These are phyloP conservation scores for Podospora anserina DNA, from an alignment of 495 filamentous ascomycete species.

Conservation along the genomic window DNA sequence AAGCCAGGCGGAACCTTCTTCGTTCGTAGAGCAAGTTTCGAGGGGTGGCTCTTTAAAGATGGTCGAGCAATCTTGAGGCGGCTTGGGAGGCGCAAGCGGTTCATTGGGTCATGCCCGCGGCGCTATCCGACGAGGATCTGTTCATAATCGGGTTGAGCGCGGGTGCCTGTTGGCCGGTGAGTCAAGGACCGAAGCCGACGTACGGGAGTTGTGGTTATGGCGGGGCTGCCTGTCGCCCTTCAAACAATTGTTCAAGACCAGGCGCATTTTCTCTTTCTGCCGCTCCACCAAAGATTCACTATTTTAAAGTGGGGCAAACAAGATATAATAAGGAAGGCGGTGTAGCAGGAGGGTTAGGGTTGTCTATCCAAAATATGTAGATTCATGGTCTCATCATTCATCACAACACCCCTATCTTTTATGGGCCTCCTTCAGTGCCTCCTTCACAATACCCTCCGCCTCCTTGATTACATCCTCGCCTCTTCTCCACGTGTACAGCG, in stretches of 20 bases:
- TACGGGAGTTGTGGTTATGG: neutral
- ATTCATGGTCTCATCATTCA: neutral
- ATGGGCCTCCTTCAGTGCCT: conserved; percentile 31
- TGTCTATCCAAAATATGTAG: neutral
- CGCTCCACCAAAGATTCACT: neutral
- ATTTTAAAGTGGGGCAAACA: neutral
- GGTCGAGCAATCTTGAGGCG: neutral
- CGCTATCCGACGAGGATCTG: neutral
- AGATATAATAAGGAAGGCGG: neutral
- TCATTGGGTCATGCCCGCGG: neutral
- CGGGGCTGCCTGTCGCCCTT: too few species aligned
- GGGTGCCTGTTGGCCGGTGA: neutral
- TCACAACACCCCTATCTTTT: neutral
- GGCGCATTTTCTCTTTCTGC: neutral
- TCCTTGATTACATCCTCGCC: conserved; percentile 69
- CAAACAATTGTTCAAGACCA: too few species aligned
- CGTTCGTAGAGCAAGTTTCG: neutral
- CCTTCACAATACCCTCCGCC: conserved; percentile 48
- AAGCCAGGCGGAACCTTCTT: neutral
- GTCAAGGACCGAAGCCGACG: neutral
- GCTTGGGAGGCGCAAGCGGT: neutral
- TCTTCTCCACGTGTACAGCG: conserved; percentile 77
- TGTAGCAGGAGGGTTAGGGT: neutral
- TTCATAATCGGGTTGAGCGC: neutral
- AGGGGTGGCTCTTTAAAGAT: neutral